phyloP scores from a whole-genome alignment of 2,329 filamentous ascomycete genomes.

The Aspergillus hiratsukae region DNA sequence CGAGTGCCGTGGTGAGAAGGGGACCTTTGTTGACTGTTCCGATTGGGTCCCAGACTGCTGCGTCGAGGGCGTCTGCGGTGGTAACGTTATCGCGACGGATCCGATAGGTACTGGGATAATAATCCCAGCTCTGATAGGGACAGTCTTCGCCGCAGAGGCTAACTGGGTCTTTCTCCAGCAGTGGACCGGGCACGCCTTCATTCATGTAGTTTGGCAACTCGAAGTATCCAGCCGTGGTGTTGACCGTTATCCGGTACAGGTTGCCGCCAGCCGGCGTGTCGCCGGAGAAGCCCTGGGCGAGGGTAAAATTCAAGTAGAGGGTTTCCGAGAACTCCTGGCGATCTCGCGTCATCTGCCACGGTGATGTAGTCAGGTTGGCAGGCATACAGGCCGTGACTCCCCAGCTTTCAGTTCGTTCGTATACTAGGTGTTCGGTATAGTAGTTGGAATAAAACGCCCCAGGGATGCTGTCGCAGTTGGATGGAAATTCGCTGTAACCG shows the following conservation, averaged over 20 bases:
- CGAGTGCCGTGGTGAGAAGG: constrained; percentile 17
- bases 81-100: neutral
- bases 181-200: constrained; percentile 12
- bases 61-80: neutral
- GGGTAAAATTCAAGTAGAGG: constrained; percentile 23
- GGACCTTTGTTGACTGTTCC: constrained; percentile 12
- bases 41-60: neutral
- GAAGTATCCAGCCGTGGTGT: constrained; percentile 31
- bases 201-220: constrained; percentile 30
- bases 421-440: neutral
- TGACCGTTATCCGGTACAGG: constrained; percentile 19
- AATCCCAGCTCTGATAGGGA: neutral
- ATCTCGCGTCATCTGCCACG: constrained; percentile 21
- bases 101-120: neutral
- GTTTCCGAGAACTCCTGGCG: constrained; percentile 28
- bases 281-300: neutral
- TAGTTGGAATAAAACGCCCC: constrained; percentile 18
- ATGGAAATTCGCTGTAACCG: constrained; percentile 13
- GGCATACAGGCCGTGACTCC: constrained; percentile 26
- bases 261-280: neutral
- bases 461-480: constrained; percentile 14
- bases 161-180: constrained; percentile 11
- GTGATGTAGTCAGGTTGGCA: constrained; percentile 14
- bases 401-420: constrained; percentile 7
- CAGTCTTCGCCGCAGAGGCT: constrained; percentile 2